Evolutionary conservation across 345 rosid species (phyloP).

Genomic region (Ceriops zippeliana): DNA sequence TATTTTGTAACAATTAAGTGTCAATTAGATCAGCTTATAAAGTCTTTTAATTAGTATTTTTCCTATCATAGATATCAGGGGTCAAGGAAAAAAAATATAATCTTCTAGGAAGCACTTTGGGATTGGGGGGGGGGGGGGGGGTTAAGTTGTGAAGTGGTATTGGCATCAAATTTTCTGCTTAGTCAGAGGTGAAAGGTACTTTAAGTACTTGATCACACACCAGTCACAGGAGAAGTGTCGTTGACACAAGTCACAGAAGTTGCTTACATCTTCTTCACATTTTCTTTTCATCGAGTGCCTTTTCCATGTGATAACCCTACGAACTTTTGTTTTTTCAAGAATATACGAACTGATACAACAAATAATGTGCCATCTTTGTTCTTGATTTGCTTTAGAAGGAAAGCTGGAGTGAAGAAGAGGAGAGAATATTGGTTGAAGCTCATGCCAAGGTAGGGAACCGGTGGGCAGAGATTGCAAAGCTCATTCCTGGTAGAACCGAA

Average conservation of each 20-base stretch:
- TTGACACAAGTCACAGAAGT: background rate
- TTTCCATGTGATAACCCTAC: conserved; percentile 27
- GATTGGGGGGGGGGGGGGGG: too few species aligned
- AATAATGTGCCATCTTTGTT: conserved; percentile 2
- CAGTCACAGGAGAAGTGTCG: too few species aligned
- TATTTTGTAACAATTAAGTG: too few species aligned
- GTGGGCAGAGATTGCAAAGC: conserved; percentile 95
- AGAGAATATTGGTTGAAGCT: conserved; percentile 61
- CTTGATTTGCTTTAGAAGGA: conserved; percentile 53
- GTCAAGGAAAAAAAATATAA: too few species aligned
- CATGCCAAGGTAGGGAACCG: conserved; percentile 75
- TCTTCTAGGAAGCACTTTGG: too few species aligned
- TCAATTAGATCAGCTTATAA: too few species aligned
- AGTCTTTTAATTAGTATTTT: too few species aligned
- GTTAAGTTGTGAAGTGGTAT: too few species aligned
- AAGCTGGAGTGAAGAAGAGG: conserved; percentile 92
- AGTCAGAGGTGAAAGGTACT: too few species aligned
- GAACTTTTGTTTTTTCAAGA: background rate
- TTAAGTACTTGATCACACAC: too few species aligned
- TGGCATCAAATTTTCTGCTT: too few species aligned
- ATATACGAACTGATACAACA: background rate
- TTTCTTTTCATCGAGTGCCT: background rate
- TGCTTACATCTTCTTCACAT: conserved; percentile 19
- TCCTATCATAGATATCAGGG: too few species aligned
- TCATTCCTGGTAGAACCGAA: conserved; percentile 81